phyloP scores from a whole-genome alignment of 73 alveolate species.

The Tetrahymena malaccensis region DNA sequence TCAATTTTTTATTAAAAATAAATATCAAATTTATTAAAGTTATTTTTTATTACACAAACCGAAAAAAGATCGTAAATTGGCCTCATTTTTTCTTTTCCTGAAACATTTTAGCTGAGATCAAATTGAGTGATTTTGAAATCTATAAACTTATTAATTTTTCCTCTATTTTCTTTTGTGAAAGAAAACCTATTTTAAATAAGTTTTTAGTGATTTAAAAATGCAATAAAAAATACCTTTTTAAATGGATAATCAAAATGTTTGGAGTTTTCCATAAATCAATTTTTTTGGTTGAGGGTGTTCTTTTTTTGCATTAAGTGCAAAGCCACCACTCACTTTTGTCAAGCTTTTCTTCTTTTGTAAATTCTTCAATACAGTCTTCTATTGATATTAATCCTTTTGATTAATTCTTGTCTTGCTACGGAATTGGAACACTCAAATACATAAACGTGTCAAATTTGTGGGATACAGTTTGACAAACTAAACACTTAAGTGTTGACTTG shows the following conservation, averaged over 20 bases:
- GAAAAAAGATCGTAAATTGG: constrained; percentile 38
- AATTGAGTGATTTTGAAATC: background rate
- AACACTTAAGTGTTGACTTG: constrained; percentile 66
- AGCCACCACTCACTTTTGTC: constrained; percentile 48
- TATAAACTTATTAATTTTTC: background rate
- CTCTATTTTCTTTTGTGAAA: background rate
- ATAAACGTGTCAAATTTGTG: constrained; percentile 80
- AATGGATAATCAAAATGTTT: constrained; percentile 56
- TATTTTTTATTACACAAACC: background rate
- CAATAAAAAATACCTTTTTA: constrained; percentile 26
- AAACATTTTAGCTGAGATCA: background rate
- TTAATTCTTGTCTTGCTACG: background rate
- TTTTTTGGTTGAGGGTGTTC: constrained; percentile 60
- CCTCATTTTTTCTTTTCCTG: constrained; percentile 1
- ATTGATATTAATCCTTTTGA: constrained; percentile 9
- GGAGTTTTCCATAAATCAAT: constrained; percentile 73
- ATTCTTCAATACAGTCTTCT: constrained; percentile 69
- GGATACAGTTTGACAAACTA: constrained; percentile 50
- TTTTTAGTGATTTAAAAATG: background rate
- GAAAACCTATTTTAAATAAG: constrained; percentile 2
- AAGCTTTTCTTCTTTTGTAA: constrained; percentile 59
- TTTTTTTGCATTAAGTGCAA: constrained; percentile 63
- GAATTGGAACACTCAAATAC: constrained; percentile 59
- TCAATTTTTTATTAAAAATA: too few species aligned
- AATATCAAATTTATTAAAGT: background rate